Evolutionary conservation across 495 filamentous ascomycete species (phyloP), one percentile per base, ranked within the genome.

Genomic region (Rusavskia elegans): DNA sequence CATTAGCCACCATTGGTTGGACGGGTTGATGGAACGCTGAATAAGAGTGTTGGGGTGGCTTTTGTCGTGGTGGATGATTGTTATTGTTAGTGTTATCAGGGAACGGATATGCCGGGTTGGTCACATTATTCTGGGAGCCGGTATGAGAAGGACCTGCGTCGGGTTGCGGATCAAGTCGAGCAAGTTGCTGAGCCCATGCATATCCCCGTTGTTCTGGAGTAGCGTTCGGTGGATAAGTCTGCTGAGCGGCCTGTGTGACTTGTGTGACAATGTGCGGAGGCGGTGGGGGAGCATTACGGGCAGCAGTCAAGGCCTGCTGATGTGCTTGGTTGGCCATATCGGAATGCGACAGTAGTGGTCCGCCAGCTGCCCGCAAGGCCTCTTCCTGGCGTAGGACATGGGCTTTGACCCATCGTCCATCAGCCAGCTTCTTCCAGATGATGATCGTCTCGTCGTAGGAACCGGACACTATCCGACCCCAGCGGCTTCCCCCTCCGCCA

Each of bases 371-470:
- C 32, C 60, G 59, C 11, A 71, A 68, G n/a, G 80, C 75, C 50
- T 77, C 71, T 36, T 65, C 80, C 65, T 95, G 89, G 13, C 79
- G 74, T 10, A 96, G 75, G 35, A 73, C 70, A 55, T 87, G 81
- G 17, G 78, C 78, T 50, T 77, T 74, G 30, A 77, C 76, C 90
- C 92, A 98, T 32, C 79, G 73, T 3, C 87, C 89, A 56, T 93
- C 79, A 23, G 73, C 74, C 52, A 89, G 84, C 46, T 85, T 81
- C 54, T 83, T 83, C 92, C 92, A 98, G 48, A 98, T 85, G 55
- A 95, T 84, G 53, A 98, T 86, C 37, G 79, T 86, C 67, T 95
- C 87, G 58, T 98, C 92, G 59, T 98, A 98, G 7, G 87, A 94
- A 21, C 92, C 92, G 14, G 87, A 93, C 19, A 98, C 85, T 53